Conservation (phyloP, 1,284 basidiomycete genomes). For the Vanrija sp. region DNA sequence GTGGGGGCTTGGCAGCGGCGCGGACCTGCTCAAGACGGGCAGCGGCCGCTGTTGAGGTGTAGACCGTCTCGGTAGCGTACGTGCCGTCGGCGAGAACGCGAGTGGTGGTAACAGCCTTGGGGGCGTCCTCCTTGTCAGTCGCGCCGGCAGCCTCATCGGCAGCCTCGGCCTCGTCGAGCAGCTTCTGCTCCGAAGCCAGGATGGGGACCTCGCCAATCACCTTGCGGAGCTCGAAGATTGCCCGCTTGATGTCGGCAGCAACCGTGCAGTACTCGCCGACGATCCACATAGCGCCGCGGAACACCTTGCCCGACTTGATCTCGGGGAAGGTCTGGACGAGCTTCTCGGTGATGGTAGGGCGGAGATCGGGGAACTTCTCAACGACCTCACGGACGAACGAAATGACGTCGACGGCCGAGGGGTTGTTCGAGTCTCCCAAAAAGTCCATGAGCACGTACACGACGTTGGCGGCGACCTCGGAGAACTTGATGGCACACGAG, state of each 20-base stretch:
- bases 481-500: slow-evolving; percentile 93
- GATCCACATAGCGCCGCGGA: slow-evolving; percentile 96
- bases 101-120: slow-evolving; percentile 53
- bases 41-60: slow-evolving; percentile 62
- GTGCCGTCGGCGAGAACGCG: slow-evolving; percentile 91
- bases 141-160: slow-evolving; percentile 51
- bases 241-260: slow-evolving; percentile 61
- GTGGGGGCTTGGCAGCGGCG: slow-evolving; percentile 81
- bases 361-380: slow-evolving; percentile 91
- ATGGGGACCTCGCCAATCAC: slow-evolving; percentile 96
- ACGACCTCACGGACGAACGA: slow-evolving; percentile 95
- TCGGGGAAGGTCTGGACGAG: slow-evolving; percentile 77
- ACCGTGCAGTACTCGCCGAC: slow-evolving; percentile 87
- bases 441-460: slow-evolving; percentile 98
- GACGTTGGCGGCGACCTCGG: slow-evolving; percentile 94
- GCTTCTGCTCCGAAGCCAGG: slow-evolving; percentile 76
- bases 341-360: slow-evolving; percentile 78
- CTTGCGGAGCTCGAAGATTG: slow-evolving; percentile 77
- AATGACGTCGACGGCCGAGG: slow-evolving; percentile 91
- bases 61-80: slow-evolving; percentile 95
- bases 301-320: slow-evolving; percentile 97
- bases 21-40: slow-evolving; percentile 75
- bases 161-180: slow-evolving; percentile 69
- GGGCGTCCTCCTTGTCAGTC: slow-evolving; percentile 45
- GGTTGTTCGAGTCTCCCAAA: slow-evolving; percentile 92